Base-by-base conservation (phyloP, 306 rosid species). In the Corylus americana region DNA sequence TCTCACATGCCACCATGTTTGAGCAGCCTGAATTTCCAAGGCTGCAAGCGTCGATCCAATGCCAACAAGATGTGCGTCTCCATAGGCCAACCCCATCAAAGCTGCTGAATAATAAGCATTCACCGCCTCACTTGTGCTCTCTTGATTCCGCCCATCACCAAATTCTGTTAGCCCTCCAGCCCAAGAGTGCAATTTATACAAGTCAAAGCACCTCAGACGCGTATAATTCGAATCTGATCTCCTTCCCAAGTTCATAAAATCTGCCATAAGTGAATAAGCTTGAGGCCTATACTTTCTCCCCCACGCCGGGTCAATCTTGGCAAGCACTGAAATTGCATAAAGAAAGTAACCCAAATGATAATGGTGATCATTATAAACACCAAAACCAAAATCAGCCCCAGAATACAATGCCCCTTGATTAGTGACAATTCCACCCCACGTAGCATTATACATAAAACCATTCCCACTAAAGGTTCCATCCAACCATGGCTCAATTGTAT, bases 161-260 rank as follows among this genome's bases (percentile, higher is more conserved):
- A 88, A 94, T 77, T 94, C 98, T 17, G 91, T 86, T 70, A 94
- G 78, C n/a, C 98, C 97, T 27, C 91, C 89, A 16, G 97, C 97
- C 98, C 98, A 94, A 3, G 98, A 94, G 74, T 94, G 98, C 77
- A 94, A 77, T 53, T 75, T 82, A 37, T 86, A 94, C 5, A 81
- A 75, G 66, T 94, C 98, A 31, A 92, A 94, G 80, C 97, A 89
- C 78, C 98, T 90, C 12, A 92, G 67, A 1, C 90, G 92, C 0
- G 98, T 86, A 70, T 92, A 92, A 45, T 63, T 82, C 0, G 93
- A 79, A 58, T 82, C 74, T 14, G 82, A 44, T 29, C 62, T 62
- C 78, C 77, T 76, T 22, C 88, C 81, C 59, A 87, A 74, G 75
- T 31, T 94, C 95, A 92, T 85, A 45, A 85, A 92, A 85, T 92